A percentile compares a stretch with the other conserved stretches of the same genome.
phyloP scores from a whole-genome alignment of 2,329 filamentous ascomycete genomes.

The Hypoxylon sp. region DNA sequence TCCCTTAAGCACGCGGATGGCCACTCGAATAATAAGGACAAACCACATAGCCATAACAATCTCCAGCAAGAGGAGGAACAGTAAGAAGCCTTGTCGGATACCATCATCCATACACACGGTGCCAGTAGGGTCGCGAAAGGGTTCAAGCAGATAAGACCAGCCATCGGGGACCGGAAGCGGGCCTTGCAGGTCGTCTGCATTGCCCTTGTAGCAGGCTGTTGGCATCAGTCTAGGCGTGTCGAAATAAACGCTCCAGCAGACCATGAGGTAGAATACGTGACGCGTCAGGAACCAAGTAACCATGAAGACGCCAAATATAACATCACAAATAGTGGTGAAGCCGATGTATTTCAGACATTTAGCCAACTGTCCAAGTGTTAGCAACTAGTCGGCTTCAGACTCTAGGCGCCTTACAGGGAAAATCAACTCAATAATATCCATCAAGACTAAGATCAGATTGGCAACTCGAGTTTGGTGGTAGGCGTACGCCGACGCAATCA shows the following conservation, averaged over 20 bases:
- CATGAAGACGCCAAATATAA: conserved; percentile 87
- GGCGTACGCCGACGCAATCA: conserved; percentile 85
- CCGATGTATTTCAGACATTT: conserved; percentile 94
- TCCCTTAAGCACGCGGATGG: conserved; percentile 81
- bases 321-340: conserved; percentile 81
- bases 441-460: conserved; percentile 87
- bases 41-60: conserved; percentile 88
- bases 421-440: conserved; percentile 92
- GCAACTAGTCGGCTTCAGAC: not conserved
- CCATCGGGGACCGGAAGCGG: conserved; percentile 66
- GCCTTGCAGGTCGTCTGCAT: conserved; percentile 66
- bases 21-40: conserved; percentile 84
- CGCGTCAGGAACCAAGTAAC: conserved; percentile 84
- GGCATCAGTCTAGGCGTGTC: conserved; percentile 74
- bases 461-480: conserved; percentile 89
- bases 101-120: conserved; percentile 83
- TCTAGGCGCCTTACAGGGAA: conserved; percentile 76
- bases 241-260: conserved; percentile 84
- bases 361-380: conserved; percentile 70
- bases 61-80: conserved; percentile 83
- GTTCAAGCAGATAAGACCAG: conserved; percentile 76
- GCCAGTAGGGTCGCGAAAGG: conserved; percentile 79
- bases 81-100: conserved; percentile 82
- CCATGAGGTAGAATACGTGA: conserved; percentile 81
- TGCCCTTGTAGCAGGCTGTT: conserved; percentile 79